Base-by-base conservation (phyloP, 768 basidiomycete species). In the Agaricus subrufescens region DNA sequence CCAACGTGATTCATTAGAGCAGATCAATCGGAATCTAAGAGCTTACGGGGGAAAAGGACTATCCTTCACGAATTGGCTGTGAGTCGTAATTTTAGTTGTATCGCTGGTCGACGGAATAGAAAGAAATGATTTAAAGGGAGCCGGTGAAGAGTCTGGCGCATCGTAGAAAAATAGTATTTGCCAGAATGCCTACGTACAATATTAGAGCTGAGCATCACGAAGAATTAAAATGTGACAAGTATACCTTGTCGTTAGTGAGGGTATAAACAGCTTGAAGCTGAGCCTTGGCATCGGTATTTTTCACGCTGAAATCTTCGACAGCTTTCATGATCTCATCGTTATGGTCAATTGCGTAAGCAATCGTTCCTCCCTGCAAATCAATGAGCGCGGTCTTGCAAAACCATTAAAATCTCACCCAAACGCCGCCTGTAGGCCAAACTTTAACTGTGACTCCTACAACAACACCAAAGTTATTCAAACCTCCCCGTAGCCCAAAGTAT, bases 391-490 rank as follows among this genome's bases (percentile, higher is more conserved):
- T 27, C 6, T 42, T 37, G 14, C 29, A 47, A 15, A 39, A 23
- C 30, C 27, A 19, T 38, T 1, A 11, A 52, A 34, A 34, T 7
- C 75, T 29, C 67, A 86, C 85, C 84, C 84, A 87, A 55, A 87
- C 79, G 66, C 77, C 65, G 0, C 69, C 68, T 67, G 86, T 83
- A 5, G 84, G 78, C 61, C 74, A 75, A 0, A 81, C 73, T 58
- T 76, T 77, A 23, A 87, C 52, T 0, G 77, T 81, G 61, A 87
- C 81, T 42, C 67, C 73, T 0, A 84, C 86, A 3, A 86, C 81
- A 37, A 86, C 79, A 0, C 85, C 86, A 56, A 84, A 86, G 58
- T 87, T 87, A 59, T 87, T 85, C 60, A 74, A 64, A 9, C 84
- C 85, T 31, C 85, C 86, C 81, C 85, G 58, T 1, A 63, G 23